Base-by-base conservation (phyloP, 169 alveolate genomes). In the Plasmodium cynomolgi region DNA sequence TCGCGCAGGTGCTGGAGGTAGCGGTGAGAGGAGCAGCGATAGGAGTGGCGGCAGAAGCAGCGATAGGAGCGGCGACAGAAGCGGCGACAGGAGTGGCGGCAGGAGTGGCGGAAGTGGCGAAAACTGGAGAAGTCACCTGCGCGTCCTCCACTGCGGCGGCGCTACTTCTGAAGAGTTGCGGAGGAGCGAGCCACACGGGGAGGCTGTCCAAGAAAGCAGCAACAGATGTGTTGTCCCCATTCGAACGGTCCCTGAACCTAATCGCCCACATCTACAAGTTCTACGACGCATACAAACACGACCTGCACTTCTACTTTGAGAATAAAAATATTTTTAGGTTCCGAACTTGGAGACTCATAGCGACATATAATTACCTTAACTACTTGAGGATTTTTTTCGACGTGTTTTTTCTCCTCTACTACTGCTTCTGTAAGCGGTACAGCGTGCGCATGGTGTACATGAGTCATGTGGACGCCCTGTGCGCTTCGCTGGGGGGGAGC, bases 351-450 rank as follows among this genome's bases (percentile, higher is more conserved):
- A 44, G 93, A 33, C 8, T 31, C 5, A 85, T 85, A 29, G 84
- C 93, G 4, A 74, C 85, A 7, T 85, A 85, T 26, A 85, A 85
- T 75, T 85, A 85, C 29, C 37, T 85, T 9, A 85, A 44, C 8
- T 85, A 85, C n/a, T 3, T 85, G 7, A 85, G 56, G 41, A 31
- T 75, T 0, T 85, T 29, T 41, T 85, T 85, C 20, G 56, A 85
- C 26, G 20, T 74, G 4, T 85, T 85, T 75, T 85, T 85, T 13
- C 93, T 73, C 56, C 26, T 85, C 15, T 85, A 85, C 68, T 73
- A 74, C 68, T 20, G 68, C 37, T 68, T 85, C 7, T 85, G 84
- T 39, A n/a, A 29, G 1, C 54, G 41, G 7, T 85, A 85, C 29
- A 85, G 68, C 29, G 84, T 85, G 39, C 47, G 20, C 4, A 26